Percentiles rank a stretch among this genome's conserved stretches.
Evolutionary conservation across 176 grass and related monocot genomes (phyloP).

Genomic region (Oryza glaberrima): DNA sequence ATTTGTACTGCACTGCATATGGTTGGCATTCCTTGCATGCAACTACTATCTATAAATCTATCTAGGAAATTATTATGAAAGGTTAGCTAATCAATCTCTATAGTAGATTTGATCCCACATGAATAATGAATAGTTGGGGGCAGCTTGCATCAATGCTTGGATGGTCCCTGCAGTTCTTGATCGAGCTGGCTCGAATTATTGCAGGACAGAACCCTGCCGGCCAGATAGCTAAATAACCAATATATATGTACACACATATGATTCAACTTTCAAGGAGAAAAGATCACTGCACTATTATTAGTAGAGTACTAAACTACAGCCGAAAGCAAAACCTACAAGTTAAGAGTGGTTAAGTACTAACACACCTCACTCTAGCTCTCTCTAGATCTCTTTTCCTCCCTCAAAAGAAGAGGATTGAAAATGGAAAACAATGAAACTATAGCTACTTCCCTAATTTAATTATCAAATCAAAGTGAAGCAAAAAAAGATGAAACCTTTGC

Average conservation of each 20-base stretch:
- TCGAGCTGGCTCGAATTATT: constrained; percentile 39
- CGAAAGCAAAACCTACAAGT: constrained; percentile 17
- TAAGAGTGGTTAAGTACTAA: background rate
- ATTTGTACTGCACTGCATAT: no score
- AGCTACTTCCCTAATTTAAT: background rate
- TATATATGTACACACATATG: background rate
- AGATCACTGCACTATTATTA: background rate
- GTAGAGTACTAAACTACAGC: background rate
- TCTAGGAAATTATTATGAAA: background rate
- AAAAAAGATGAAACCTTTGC: constrained; percentile 17
- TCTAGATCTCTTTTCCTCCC: background rate
- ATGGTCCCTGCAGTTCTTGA: constrained; percentile 15
- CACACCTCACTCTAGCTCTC: background rate
- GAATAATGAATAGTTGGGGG: constrained; percentile 18
- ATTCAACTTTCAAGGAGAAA: background rate
- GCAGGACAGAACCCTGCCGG: background rate
- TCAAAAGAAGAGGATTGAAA: background rate
- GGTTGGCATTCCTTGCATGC: no score
- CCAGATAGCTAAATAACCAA: background rate
- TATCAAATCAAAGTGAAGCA: background rate
- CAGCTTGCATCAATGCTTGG: background rate
- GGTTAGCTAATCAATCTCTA: background rate
- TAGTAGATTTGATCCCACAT: constrained; percentile 1
- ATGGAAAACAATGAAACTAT: background rate
- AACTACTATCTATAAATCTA: no score